These are phyloP conservation scores for Thalassiosira mediterranea DNA, from an alignment of 352 stramenopile genomes.

Conservation along the genomic window DNA sequence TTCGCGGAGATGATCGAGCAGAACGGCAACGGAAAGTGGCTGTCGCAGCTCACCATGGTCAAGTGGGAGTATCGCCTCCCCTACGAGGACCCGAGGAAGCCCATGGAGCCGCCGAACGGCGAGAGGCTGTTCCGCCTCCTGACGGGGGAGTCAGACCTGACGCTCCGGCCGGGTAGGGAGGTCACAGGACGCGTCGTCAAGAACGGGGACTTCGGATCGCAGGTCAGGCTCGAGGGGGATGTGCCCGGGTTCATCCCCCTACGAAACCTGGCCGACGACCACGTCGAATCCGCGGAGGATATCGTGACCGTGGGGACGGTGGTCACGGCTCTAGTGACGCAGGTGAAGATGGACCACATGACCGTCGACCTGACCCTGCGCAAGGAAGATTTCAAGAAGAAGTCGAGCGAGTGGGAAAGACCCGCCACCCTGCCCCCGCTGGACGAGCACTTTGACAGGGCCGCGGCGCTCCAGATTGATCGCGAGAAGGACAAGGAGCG, in stretches of 20 bases:
- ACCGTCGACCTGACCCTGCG: constrained; percentile 82
- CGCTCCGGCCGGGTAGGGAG: constrained; percentile 80
- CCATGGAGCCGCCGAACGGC: constrained; percentile 74
- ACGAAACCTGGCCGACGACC: constrained; percentile 79
- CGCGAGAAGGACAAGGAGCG: constrained; percentile 78
- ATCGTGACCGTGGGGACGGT: constrained; percentile 77
- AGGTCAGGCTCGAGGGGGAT: constrained; percentile 82
- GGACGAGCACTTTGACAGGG: constrained; percentile 75
- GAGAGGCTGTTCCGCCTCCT: constrained; percentile 82
- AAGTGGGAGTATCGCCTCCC: constrained; percentile 86
- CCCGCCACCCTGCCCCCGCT: constrained; percentile 64
- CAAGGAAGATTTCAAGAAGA: constrained; percentile 82
- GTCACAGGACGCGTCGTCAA: constrained; percentile 80
- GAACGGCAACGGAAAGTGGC: constrained; percentile 68
- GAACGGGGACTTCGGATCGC: constrained; percentile 81
- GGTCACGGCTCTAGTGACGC: constrained; percentile 81
- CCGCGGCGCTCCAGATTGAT: constrained; percentile 68
- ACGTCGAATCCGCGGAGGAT: constrained; percentile 83
- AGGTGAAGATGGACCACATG: constrained; percentile 86
- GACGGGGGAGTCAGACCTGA: constrained; percentile 79
- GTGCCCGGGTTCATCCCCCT: constrained; percentile 82
- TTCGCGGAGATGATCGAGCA: constrained; percentile 84
- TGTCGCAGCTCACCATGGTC: constrained; percentile 83
- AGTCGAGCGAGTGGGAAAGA: constrained; percentile 77
- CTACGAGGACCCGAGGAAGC: constrained; percentile 77